Conservation (phyloP, 2,329 filamentous ascomycete genomes). For the Clonostachys byssicola region DNA sequence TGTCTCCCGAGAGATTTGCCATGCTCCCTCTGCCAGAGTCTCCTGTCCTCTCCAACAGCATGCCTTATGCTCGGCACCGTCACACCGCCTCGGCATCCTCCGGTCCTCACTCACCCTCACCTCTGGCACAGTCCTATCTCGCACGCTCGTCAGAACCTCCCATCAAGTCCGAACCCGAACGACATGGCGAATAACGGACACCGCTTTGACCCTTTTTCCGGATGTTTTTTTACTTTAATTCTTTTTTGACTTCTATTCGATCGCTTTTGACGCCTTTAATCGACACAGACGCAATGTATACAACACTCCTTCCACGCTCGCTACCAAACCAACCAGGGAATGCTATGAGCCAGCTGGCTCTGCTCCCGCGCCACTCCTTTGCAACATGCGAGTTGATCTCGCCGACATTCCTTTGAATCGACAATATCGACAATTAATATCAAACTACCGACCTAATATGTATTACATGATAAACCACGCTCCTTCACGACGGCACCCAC, state of each 20-base stretch:
- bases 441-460: conserved; percentile 11
- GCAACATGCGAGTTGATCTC: conserved; percentile 17
- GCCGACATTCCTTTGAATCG: conserved; percentile 20
- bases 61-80: conserved; percentile 29
- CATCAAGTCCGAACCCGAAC: neutral
- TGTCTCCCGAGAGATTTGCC: conserved; percentile 33
- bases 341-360: conserved; percentile 1
- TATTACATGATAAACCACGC: conserved; percentile 22
- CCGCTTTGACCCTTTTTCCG: neutral
- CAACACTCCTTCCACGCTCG: conserved; percentile 28
- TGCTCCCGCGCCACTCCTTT: conserved; percentile 14
- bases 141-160: conserved; percentile 14
- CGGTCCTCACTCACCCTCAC: conserved; percentile 25
- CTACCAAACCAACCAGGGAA: conserved; percentile 11
- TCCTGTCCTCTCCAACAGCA: conserved; percentile 26
- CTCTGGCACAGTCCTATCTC: conserved; percentile 23
- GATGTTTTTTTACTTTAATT: conserved; percentile 7
- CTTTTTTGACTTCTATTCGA: conserved; percentile 6
- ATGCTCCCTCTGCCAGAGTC: conserved; percentile 42
- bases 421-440: conserved; percentile 7
- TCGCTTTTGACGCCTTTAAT: conserved; percentile 6
- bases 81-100: conserved; percentile 27
- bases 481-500: conserved; percentile 10
- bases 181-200: neutral
- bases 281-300: conserved; percentile 29